These are phyloP conservation scores for Eucalyptus caleyi DNA, from an alignment of 345 rosid species.

Conservation along the genomic window DNA sequence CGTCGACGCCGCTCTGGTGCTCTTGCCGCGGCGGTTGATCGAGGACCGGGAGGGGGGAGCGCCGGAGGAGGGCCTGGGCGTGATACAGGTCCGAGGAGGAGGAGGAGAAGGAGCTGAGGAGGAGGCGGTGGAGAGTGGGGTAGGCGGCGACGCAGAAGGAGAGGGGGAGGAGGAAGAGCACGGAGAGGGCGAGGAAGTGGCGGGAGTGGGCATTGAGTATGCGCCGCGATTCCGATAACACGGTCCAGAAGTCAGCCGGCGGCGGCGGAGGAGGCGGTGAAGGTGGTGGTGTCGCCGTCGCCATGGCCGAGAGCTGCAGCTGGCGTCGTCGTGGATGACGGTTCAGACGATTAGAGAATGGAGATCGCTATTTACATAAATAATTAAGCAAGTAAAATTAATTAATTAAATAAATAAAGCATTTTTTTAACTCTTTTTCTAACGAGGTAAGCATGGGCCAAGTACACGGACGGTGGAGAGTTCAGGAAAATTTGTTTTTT, in stretches of 20 bases:
- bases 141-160: conserved; percentile 41
- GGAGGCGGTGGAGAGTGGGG: conserved; percentile 37
- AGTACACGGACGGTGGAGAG: neutral
- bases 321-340: no score
- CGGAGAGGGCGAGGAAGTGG: conserved; percentile 83
- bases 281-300: neutral
- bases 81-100: neutral
- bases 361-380: neutral
- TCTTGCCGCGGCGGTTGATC: neutral
- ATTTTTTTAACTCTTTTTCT: neutral
- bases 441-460: neutral
- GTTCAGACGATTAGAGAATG: neutral
- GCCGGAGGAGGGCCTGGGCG: conserved; percentile 6
- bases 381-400: no score
- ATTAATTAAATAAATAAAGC: neutral
- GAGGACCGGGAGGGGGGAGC: neutral
- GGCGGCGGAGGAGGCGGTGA: neutral
- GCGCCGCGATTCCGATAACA: conserved; percentile 45
- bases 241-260: conserved; percentile 13
- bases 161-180: conserved; percentile 65
- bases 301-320: neutral
- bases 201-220: conserved; percentile 72
- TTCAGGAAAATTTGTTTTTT: no score
- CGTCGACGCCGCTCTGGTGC: neutral
- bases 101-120: neutral